Evolutionary conservation across 768 basidiomycete genomes (phyloP).

Genomic region (Mycena capillaripes): DNA sequence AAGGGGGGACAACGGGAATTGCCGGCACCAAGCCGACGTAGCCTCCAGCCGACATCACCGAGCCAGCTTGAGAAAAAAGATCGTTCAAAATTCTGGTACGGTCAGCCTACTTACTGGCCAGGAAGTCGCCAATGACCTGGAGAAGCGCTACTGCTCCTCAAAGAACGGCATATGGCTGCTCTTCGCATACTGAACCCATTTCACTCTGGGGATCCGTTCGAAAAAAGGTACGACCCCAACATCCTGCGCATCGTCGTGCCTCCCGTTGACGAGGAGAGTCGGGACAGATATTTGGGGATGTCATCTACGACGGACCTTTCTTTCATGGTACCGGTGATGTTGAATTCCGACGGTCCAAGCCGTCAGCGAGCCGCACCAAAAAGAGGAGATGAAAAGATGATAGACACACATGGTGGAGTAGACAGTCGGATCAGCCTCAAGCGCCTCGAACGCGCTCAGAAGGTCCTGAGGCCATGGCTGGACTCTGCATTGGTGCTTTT

Average conservation of each 20-base stretch:
- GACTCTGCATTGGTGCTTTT: slow-evolving; percentile 45
- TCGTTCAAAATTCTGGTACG: too few species aligned
- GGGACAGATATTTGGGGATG: slow-evolving; percentile 54
- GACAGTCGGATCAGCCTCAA: slow-evolving; percentile 45
- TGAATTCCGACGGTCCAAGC: slow-evolving; percentile 47
- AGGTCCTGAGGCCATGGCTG: slow-evolving; percentile 49
- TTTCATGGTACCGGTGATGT: slow-evolving; percentile 55
- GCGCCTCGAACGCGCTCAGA: slow-evolving; percentile 21
- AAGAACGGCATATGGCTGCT: slow-evolving; percentile 60
- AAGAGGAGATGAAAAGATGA: background rate
- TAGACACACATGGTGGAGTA: slow-evolving; percentile 32
- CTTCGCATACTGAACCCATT: slow-evolving; percentile 60
- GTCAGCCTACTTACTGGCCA: background rate
- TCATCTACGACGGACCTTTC: slow-evolving; percentile 62
- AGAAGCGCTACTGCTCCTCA: slow-evolving; percentile 60
- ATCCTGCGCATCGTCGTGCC: slow-evolving; percentile 57
- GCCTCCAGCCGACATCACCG: too few species aligned
- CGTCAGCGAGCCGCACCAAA: background rate
- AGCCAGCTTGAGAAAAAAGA: too few species aligned
- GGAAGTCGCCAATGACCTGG: slow-evolving; percentile 42
- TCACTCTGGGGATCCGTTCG: slow-evolving; percentile 52
- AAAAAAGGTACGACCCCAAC: slow-evolving; percentile 54
- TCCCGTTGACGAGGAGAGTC: slow-evolving; percentile 59
- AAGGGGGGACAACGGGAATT: too few species aligned
- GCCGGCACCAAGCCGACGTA: too few species aligned